Evolutionary conservation across 2,329 filamentous ascomycete species (phyloP).

Genomic region (Fusarium napiforme): DNA sequence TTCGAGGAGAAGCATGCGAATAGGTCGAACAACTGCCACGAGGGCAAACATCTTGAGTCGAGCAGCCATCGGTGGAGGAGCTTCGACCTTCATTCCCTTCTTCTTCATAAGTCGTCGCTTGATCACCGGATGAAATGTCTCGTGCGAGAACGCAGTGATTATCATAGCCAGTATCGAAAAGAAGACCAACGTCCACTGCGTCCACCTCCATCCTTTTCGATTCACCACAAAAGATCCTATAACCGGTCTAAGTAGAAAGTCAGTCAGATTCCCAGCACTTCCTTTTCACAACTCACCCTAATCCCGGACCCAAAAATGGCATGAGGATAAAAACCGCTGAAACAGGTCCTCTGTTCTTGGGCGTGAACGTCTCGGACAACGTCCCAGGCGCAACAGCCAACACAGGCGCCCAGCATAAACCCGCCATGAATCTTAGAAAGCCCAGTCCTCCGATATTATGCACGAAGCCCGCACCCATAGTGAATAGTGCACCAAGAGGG

Average conservation of each 20-base stretch:
- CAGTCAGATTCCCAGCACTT: neutral
- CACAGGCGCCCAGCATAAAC: conserved; percentile 61
- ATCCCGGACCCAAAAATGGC: conserved; percentile 63
- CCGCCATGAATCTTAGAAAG: conserved; percentile 67
- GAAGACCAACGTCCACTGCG: conserved; percentile 62
- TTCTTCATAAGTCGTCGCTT: conserved; percentile 52
- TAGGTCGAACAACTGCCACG: conserved; percentile 59
- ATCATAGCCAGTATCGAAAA: conserved; percentile 53
- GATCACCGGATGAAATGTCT: conserved; percentile 67
- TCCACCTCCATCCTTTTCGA: conserved; percentile 64
- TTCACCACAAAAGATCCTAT: conserved; percentile 60
- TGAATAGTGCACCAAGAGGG: conserved; percentile 64
- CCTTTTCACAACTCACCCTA: conserved; percentile 53
- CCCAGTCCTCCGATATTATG: conserved; percentile 62
- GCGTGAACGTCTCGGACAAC: conserved; percentile 60
- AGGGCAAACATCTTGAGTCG: conserved; percentile 52
- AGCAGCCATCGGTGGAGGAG: conserved; percentile 36
- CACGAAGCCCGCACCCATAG: conserved; percentile 64
- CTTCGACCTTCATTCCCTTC: conserved; percentile 47
- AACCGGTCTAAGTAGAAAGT: conserved; percentile 51
- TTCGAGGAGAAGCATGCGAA: conserved; percentile 70
- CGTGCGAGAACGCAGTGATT: conserved; percentile 56
- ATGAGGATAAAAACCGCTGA: conserved; percentile 60
- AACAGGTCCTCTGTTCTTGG: conserved; percentile 55
- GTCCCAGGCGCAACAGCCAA: conserved; percentile 62